A percentile compares a stretch with the other conserved stretches of the same genome.
phyloP scores from a whole-genome alignment of 768 basidiomycete species.

The Leccinum boreale region DNA sequence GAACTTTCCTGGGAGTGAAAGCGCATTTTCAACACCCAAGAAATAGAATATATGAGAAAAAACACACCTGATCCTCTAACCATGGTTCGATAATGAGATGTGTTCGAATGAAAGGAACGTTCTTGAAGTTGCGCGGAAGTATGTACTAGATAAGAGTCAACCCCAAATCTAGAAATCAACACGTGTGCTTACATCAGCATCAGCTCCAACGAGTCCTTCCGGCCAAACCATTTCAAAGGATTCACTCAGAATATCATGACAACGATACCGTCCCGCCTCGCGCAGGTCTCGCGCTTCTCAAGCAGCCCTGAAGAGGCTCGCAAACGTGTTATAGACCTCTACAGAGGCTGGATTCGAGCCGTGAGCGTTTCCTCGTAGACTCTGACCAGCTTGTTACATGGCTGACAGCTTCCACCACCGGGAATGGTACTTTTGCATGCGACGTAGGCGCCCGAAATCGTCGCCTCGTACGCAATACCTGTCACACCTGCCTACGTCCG shows the following conservation, averaged over 20 bases:
- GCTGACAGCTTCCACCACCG: not conserved
- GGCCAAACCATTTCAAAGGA: not conserved
- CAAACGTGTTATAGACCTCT: slow-evolving; percentile 67
- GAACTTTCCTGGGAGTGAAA: slow-evolving; percentile 56
- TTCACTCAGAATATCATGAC: slow-evolving; percentile 42
- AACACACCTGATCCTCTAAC: slow-evolving; percentile 31
- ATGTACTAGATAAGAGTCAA: slow-evolving; percentile 23
- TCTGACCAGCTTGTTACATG: not conserved
- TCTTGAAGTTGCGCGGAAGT: not conserved
- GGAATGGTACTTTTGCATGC: not conserved
- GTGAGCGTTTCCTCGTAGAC: slow-evolving; percentile 42
- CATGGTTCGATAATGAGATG: slow-evolving; percentile 18
- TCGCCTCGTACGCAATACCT: slow-evolving; percentile 76
- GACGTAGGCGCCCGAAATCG: slow-evolving; percentile 87
- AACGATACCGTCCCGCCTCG: slow-evolving; percentile 89
- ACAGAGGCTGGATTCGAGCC: slow-evolving; percentile 91
- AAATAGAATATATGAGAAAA: not conserved
- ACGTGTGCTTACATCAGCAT: slow-evolving; percentile 17
- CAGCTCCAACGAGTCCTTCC: slow-evolving; percentile 1
- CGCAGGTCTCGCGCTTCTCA: slow-evolving; percentile 64
- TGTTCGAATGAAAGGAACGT: not conserved
- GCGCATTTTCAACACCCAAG: not conserved
- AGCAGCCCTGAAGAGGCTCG: slow-evolving; percentile 57
- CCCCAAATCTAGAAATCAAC: slow-evolving; percentile 9
- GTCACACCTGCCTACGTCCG: slow-evolving; percentile 76